A percentile compares a stretch with the other conserved stretches of the same genome.
These are phyloP conservation scores for Helminthosporium solani DNA, from an alignment of 2,329 filamentous ascomycete species.

Conservation along the genomic window DNA sequence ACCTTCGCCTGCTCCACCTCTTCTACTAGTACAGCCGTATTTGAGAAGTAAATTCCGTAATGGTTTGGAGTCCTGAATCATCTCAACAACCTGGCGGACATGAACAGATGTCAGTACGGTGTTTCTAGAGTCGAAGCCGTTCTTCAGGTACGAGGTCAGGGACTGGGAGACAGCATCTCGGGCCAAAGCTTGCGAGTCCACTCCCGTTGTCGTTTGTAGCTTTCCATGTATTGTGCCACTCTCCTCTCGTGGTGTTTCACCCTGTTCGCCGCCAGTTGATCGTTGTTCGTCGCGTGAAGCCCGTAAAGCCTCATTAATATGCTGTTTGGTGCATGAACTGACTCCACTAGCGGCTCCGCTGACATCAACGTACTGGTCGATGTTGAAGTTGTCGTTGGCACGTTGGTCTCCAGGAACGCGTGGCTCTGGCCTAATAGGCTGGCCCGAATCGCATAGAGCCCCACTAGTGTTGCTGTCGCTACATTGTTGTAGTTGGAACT, in stretches of 20 bases:
- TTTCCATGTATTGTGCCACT: constrained; percentile 11
- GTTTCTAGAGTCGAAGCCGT: background rate
- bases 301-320: constrained; percentile 7
- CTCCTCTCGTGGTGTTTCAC: background rate
- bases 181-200: constrained; percentile 31
- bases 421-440: constrained; percentile 6
- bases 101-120: background rate
- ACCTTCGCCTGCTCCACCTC: background rate
- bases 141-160: constrained; percentile 6
- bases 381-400: background rate
- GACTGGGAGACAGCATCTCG: constrained; percentile 34
- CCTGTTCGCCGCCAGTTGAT: background rate
- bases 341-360: constrained; percentile 10
- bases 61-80: background rate
- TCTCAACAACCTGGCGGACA: background rate
- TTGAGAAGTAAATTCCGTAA: background rate
- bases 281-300: background rate
- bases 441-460: constrained; percentile 5
- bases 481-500: constrained; percentile 34
- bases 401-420: background rate
- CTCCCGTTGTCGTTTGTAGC: constrained; percentile 20
- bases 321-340: constrained; percentile 5
- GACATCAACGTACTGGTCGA: background rate
- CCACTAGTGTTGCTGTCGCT: constrained; percentile 12
- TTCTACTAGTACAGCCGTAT: background rate